Base-by-base conservation (phyloP, 768 basidiomycete species). In the Amanita phalloides region DNA sequence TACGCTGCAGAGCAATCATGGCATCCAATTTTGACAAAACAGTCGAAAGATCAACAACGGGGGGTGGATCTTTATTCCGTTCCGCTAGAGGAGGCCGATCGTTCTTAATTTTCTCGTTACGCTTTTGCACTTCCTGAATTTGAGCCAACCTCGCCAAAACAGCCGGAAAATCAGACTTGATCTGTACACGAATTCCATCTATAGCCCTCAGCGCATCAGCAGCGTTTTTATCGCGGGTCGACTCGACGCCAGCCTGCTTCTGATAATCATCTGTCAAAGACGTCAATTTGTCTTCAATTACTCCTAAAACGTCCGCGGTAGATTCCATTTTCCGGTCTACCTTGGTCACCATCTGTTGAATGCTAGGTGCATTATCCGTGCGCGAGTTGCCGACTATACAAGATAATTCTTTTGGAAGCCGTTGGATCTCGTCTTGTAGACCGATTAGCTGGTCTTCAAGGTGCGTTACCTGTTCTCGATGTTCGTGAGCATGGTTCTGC, bases 121-220 rank as follows among this genome's bases (percentile, higher is more conserved):
- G 17, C 53, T 30, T 41, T 59, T 62, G 49, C 48, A 56, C n/a
- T 54, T 62, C 56, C 60, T 60, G 63, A 42, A 70, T 63, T 25
- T 61, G 56, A 53, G 13, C 43, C 51, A 70, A 58, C 50, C 64
- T 69, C 30, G 62, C 63, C 23, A 66, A 51, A 35, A 77, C 56
- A 5, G 63, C 53, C 9, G 71, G 68, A 33, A 73, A 60, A 33
- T 72, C 63, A 6, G 59, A 59, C 10, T 64, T 65, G 48, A 82
- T 57, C n/a, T 68, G 69, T 2, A 51, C 48, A 47, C 68, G 65
- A 38, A 78, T 61, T 13, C 65, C 71, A 26, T 69, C 71, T 36
- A 78, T 56, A 50, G 66, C 67, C 32, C 57, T 62, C 26, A 63
- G 49, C 5, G 73, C 57, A n/a, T 51, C 56, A 5, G 55, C 51